These are phyloP conservation scores for Haberlea rhodopensis DNA, from an alignment of 257 asterid genomes.

Conservation along the genomic window DNA sequence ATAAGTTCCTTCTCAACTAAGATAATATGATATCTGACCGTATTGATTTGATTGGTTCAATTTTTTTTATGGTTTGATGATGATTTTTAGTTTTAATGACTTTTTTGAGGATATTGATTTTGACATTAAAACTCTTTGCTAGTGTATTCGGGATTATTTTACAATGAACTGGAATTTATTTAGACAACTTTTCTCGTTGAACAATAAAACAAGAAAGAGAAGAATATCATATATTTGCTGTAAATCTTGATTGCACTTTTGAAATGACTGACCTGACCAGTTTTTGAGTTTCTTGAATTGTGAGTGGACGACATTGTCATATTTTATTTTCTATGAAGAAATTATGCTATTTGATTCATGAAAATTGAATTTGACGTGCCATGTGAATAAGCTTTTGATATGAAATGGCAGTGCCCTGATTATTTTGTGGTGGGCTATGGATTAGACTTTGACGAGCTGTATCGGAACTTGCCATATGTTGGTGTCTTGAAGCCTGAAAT, in stretches of 20 bases:
- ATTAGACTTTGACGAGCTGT: slow-evolving; percentile 71
- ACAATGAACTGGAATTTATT: no score
- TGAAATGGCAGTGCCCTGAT: background rate
- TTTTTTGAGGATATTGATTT: no score
- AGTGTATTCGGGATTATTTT: no score
- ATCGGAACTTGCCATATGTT: slow-evolving; percentile 83
- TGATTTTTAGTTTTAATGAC: no score
- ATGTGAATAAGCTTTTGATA: background rate
- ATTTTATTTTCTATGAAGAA: background rate
- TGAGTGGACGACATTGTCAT: background rate
- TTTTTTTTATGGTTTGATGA: no score
- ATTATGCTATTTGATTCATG: background rate
- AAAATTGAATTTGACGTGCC: background rate
- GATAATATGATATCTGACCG: no score
- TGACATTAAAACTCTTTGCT: no score
- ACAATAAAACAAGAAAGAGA: background rate
- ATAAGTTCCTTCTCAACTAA: no score
- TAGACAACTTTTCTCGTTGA: no score
- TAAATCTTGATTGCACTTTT: background rate
- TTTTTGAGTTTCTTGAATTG: background rate
- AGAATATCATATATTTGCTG: background rate
- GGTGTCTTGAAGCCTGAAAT: slow-evolving; percentile 83
- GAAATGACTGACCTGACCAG: background rate
- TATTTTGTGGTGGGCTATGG: slow-evolving; percentile 92
- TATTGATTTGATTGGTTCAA: no score